Percentiles rank a stretch among this genome's conserved stretches.
Evolutionary conservation across 257 asterid genomes (phyloP).

Genomic region (Anisodus acutangulus): DNA sequence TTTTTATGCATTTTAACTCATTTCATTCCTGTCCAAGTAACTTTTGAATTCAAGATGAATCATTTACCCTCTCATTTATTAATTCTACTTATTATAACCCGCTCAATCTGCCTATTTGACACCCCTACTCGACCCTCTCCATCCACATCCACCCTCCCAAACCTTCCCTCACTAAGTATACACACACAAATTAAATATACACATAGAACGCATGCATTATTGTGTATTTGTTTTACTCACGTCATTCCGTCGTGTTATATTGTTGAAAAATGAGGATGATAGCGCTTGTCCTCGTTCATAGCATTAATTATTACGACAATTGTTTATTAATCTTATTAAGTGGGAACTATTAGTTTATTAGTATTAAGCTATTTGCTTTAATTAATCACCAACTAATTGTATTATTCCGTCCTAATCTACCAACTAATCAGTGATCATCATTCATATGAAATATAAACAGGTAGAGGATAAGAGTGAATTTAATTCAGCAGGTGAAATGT

Average conservation of each 20-base stretch:
- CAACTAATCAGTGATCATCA: neutral
- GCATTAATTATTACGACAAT: neutral
- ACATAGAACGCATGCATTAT: neutral
- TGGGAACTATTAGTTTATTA: neutral
- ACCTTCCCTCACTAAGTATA: neutral
- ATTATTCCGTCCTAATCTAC: neutral
- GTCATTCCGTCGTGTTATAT: conserved; percentile 22
- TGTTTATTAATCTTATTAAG: neutral
- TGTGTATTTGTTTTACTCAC: neutral
- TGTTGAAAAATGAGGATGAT: neutral
- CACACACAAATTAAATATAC: neutral
- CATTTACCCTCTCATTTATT: too few relatives aligned
- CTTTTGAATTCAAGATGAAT: too few relatives aligned
- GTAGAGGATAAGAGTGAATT: conserved; percentile 14
- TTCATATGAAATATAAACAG: conserved; percentile 21
- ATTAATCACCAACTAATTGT: neutral
- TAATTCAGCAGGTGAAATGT: conserved; percentile 10
- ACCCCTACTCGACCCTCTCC: neutral
- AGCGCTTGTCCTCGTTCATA: neutral
- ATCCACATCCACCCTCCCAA: neutral
- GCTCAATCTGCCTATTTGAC: too few relatives aligned
- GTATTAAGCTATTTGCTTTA: neutral
- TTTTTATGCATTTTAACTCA: too few relatives aligned
- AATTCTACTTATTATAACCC: too few relatives aligned
- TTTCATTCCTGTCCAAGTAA: too few relatives aligned